These are phyloP conservation scores for Dactylella cylindrospora DNA, from an alignment of 2,329 filamentous ascomycete species.

Conservation along the genomic window DNA sequence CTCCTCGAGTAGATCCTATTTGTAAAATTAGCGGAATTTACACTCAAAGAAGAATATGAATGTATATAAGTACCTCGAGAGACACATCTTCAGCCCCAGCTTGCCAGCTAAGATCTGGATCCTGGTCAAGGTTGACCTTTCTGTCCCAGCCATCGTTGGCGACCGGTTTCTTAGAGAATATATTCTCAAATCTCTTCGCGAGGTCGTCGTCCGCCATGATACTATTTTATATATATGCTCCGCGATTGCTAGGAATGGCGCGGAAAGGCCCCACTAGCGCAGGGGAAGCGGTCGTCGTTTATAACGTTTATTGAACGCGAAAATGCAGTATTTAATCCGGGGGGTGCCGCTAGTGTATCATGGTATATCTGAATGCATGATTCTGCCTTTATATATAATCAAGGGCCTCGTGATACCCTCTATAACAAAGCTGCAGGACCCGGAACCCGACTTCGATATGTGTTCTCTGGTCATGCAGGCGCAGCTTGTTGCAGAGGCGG, in stretches of 20 bases:
- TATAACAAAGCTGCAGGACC: no score
- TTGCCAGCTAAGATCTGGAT: slow-evolving; percentile 17
- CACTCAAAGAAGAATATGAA: neutral
- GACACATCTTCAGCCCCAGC: slow-evolving; percentile 28
- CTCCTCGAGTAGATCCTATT: slow-evolving; percentile 30
- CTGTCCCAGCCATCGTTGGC: slow-evolving; percentile 21
- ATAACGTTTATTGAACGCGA: no score
- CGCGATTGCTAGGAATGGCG: no score
- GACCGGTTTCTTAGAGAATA: slow-evolving; percentile 38
- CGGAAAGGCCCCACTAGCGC: no score
- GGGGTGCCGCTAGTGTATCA: no score
- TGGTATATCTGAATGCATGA: no score
- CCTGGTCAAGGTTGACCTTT: neutral
- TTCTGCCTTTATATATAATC: no score
- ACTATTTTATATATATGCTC: no score
- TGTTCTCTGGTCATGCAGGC: neutral
- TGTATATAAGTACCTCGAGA: slow-evolving; percentile 18
- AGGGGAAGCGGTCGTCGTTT: no score
- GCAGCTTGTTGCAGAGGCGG: slow-evolving; percentile 4
- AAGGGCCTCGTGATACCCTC: no score
- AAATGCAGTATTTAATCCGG: no score
- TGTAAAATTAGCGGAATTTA: neutral
- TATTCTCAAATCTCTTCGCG: slow-evolving; percentile 35
- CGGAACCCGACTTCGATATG: no score
- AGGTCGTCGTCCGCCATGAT: slow-evolving; percentile 30